Evolutionary conservation across 2,329 filamentous ascomycete genomes (phyloP).

Genomic region (Xylaria sp.): DNA sequence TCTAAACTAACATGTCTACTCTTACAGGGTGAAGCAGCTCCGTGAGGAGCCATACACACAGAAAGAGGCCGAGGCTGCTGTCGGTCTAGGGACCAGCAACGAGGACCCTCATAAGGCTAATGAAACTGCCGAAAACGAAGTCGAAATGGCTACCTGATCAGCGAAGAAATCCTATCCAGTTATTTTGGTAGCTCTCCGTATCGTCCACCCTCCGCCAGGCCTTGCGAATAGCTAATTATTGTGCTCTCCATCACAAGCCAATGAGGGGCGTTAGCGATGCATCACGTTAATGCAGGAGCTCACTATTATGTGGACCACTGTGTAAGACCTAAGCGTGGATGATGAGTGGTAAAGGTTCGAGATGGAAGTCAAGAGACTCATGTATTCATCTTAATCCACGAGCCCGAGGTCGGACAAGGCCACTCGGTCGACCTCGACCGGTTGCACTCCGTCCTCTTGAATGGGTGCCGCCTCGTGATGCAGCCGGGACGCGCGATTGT

Average conservation of each 20-base stretch:
- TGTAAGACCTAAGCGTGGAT: background rate
- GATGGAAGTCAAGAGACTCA: background rate
- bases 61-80: constrained; percentile 83
- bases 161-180: background rate
- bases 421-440: constrained; percentile 58
- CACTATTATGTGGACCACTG: constrained; percentile 3
- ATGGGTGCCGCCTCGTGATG: constrained; percentile 55
- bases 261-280: constrained; percentile 1
- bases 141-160: constrained; percentile 54
- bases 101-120: constrained; percentile 51
- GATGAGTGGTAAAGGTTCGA: background rate
- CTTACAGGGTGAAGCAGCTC: constrained; percentile 80
- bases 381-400: constrained; percentile 57
- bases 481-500: constrained; percentile 61
- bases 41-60: constrained; percentile 88
- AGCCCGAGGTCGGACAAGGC: constrained; percentile 59
- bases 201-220: background rate
- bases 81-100: constrained; percentile 78
- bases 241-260: background rate
- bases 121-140: constrained; percentile 51
- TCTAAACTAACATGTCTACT: constrained; percentile 40
- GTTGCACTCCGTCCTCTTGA: constrained; percentile 51
- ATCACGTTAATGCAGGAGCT: background rate
- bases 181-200: constrained; percentile 19
- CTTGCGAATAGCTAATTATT: background rate